A percentile compares a stretch with the other conserved stretches of the same genome.
Conservation (phyloP, 2,329 filamentous ascomycete genomes). For the Aspergillus carbonarius region DNA sequence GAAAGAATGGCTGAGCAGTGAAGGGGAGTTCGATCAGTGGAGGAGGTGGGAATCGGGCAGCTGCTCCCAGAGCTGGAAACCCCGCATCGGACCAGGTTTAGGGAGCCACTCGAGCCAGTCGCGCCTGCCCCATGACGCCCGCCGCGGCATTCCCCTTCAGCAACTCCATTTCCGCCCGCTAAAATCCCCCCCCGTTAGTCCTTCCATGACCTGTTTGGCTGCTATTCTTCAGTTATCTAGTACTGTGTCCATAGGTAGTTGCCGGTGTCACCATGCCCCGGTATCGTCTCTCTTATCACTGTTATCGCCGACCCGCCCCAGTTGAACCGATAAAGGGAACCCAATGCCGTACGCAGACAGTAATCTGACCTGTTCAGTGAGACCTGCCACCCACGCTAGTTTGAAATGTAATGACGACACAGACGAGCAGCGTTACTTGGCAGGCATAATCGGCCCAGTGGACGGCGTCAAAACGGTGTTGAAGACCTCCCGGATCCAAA, state of each 20-base stretch:
- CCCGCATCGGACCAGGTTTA: slow-evolving; percentile 6
- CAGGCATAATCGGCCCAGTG: not conserved
- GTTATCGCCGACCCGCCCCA: slow-evolving; percentile 2
- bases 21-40: not conserved
- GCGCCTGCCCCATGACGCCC: not conserved
- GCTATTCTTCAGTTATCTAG: no score
- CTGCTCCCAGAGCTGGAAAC: slow-evolving; percentile 9
- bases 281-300: not conserved
- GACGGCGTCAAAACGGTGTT: not conserved
- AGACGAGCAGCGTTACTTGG: not conserved
- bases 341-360: not conserved
- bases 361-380: not conserved
- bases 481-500: not conserved
- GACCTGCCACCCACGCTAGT: not conserved
- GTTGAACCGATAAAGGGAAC: not conserved
- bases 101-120: not conserved
- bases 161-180: not conserved
- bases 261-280: no score
- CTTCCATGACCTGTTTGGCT: no score
- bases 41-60: slow-evolving; percentile 8
- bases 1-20: not conserved
- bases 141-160: not conserved
- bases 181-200: not conserved
- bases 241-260: no score
- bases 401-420: not conserved